These are phyloP conservation scores for Fraxinus paxiana DNA, from an alignment of 305 asterid genomes.

Conservation along the genomic window DNA sequence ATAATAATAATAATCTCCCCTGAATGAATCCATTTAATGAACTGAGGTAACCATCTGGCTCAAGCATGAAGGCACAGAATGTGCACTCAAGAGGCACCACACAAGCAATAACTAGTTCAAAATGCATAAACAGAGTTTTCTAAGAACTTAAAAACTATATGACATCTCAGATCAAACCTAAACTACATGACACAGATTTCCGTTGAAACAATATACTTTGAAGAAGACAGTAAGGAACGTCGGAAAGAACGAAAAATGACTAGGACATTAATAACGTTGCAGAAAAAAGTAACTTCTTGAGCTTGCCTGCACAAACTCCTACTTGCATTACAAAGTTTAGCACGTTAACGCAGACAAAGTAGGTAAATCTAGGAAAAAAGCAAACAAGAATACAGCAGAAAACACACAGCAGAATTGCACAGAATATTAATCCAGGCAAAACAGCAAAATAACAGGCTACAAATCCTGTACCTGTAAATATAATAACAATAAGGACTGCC, in stretches of 20 bases:
- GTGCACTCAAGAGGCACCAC: background rate
- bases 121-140: background rate
- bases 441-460: background rate
- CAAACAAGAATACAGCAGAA: slow-evolving; percentile 19
- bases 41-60: background rate
- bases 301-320: slow-evolving; percentile 1
- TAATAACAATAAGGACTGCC: slow-evolving; percentile 81
- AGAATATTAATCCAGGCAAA: slow-evolving; percentile 10
- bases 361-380: background rate
- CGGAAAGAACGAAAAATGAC: background rate
- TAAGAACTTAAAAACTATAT: background rate
- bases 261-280: background rate
- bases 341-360: background rate
- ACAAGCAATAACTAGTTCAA: background rate
- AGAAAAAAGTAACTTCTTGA: background rate
- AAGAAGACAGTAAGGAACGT: background rate
- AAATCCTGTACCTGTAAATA: slow-evolving; percentile 63
- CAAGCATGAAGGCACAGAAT: background rate
- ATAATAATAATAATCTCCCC: background rate
- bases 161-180: background rate
- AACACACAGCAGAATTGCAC: background rate
- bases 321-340: background rate
- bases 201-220: background rate
- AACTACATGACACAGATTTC: background rate
- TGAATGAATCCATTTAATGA: background rate